Base-by-base conservation (phyloP, 1,284 basidiomycete genomes). In the Ganoderma lingzhi region DNA sequence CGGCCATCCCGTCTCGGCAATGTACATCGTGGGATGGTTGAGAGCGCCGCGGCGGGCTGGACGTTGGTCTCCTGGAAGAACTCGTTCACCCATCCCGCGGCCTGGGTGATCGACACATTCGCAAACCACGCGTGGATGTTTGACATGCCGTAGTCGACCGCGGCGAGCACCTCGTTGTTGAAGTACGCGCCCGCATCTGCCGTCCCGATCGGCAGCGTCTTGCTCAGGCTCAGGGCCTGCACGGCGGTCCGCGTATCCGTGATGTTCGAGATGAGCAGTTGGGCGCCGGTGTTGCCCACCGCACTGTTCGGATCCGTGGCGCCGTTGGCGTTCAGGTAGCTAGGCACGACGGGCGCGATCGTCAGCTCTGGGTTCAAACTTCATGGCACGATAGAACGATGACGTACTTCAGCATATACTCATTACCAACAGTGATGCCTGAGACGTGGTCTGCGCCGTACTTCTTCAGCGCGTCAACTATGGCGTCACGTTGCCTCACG, bases 1-100 rank as follows among this genome's bases (percentile, higher is more conserved):
- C 15, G 96, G 96, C 96, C 96, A 98, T 48, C 96, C 96, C 30
- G 96, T 96, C 84, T 97, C 96, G 12, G 95, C 95, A 73, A 97
- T 95, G 82, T 90, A 96, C 85, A 92, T 91, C 67, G 83, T 81
- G 5, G 95, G 95, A 69, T 90, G 86, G 81, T 95, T 95, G 17
- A 66, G n/a, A 83, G 74, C n/a, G 78, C 71, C 23, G 73, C 48
- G 2, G 88, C 87, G 35, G 83, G 82, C 55, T 77, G 81, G 9
- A 94, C 87, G 77, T 94, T 89, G 51, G 83, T 88, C 48, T 83
- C 76, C 63, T 86, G 75, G 80, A 89, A 90, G 81, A 88, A 93
- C 19, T 85, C 76, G 70, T 79, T 82, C 0, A 90, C 90, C 91
- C 91, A 93, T 0, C 74, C 84, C 0, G 96, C 92, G 1, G 95